Base-by-base conservation (phyloP, 495 filamentous ascomycete species). In the Filosporella fistucella region DNA sequence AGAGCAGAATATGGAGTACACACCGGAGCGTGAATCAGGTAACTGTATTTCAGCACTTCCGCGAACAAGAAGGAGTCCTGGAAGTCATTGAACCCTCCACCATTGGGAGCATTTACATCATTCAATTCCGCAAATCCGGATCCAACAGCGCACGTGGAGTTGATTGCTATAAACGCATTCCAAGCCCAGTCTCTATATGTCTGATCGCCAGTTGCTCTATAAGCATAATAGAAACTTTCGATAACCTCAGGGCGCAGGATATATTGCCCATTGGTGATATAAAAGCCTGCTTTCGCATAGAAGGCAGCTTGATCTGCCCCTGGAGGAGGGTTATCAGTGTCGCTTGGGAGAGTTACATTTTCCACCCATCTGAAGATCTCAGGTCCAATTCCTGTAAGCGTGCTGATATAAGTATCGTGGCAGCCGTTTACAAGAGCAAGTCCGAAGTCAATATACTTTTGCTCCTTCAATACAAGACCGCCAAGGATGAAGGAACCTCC, bases 1-100 rank as follows among this genome's bases (percentile, higher is more conserved):
- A 18, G 10, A 32, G 9, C 11, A 28, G 11, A 35, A 32, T 47
- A 17, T 37, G 9, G 18, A 41, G 30, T 12, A 54, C 61, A 57
- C 47, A 62, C 68, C 50, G 64, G 69, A 16, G 75, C 69, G 43
- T 84, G 77, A 44, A 86, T 81, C 46, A 95, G 57, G 61, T 87
- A 94, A 18, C 72, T 68, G 65, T 95, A 96, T 70, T 96, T 96
- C 57, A 94, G 51, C 42, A 91, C 86, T 69, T 96, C 89, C 0
- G 90, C 89, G 61, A 93, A 91, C 66, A 88, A 81, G 69, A 94
- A 95, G 56, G 85, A 91, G 69, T 95, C 89, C 72, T 91, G 84
- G 59, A 82, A 81, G 53, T 94, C 81, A 26, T 64, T 62, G 39
- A 76, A 78, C 4, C 63, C 61, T 4, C 85, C 88, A 3, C 89